Conservation (phyloP, 2,329 filamentous ascomycete genomes). For the Alternaria alternata region DNA sequence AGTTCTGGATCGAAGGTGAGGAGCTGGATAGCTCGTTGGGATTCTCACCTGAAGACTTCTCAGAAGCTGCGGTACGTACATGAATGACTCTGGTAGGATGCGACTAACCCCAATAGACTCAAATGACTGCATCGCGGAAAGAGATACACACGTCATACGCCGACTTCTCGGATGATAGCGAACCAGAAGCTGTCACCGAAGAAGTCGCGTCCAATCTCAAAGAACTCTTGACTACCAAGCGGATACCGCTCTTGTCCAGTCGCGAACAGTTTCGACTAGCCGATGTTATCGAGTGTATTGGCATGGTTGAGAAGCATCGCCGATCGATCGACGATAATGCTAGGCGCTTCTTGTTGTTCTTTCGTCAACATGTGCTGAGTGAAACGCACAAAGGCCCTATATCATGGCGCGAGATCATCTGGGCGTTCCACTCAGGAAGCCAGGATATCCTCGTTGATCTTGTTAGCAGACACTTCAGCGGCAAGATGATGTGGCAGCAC, state of each 20-base stretch:
- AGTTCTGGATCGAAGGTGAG: slow-evolving; percentile 85
- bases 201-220: slow-evolving; percentile 74
- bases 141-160: slow-evolving; percentile 61
- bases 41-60: slow-evolving; percentile 59
- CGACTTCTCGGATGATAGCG: slow-evolving; percentile 62
- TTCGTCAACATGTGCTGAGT: slow-evolving; percentile 80
- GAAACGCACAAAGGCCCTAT: slow-evolving; percentile 69
- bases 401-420: slow-evolving; percentile 77
- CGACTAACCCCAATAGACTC: slow-evolving; percentile 33
- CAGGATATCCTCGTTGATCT: slow-evolving; percentile 92
- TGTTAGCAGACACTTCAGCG: slow-evolving; percentile 79
- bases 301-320: slow-evolving; percentile 83
- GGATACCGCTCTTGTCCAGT: slow-evolving; percentile 81
- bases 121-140: slow-evolving; percentile 55
- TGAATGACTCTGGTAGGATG: rapidly evolving
- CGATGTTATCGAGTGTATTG: slow-evolving; percentile 84
- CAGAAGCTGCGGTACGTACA: slow-evolving; percentile 54
- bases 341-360: slow-evolving; percentile 86
- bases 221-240: slow-evolving; percentile 76
- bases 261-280: slow-evolving; percentile 87
- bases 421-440: slow-evolving; percentile 83
- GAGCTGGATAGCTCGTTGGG: slow-evolving; percentile 79
- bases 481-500: slow-evolving; percentile 82
- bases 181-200: slow-evolving; percentile 74
- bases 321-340: slow-evolving; percentile 91